These are phyloP conservation scores for Heliamphora pulchella DNA, from an alignment of 179 eudicot genomes.

Conservation along the genomic window DNA sequence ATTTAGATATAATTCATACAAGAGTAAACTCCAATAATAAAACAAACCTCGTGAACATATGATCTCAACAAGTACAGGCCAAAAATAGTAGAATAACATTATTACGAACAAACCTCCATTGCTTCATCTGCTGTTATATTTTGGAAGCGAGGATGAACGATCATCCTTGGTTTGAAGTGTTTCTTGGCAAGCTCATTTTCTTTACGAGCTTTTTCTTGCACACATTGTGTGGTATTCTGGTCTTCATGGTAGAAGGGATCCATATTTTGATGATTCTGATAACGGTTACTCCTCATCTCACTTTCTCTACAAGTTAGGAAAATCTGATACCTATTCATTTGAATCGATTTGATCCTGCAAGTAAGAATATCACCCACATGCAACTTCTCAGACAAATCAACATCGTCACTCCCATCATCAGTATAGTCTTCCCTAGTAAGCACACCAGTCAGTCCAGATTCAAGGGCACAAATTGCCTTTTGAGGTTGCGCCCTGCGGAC, in stretches of 20 bases:
- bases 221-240: constrained; percentile 42
- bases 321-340: constrained; percentile 68
- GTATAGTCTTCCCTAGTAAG: constrained; percentile 69
- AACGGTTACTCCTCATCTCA: constrained; percentile 60
- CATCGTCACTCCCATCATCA: constrained; percentile 68
- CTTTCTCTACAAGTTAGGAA: constrained; percentile 63
- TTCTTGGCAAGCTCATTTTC: constrained; percentile 80
- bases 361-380: constrained; percentile 78
- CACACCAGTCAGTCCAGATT: constrained; percentile 81
- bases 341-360: constrained; percentile 65
- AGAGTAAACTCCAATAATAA: not conserved
- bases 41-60: not conserved
- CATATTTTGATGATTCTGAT: constrained; percentile 32
- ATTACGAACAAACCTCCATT: constrained; percentile 55
- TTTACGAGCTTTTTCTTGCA: constrained; percentile 68
- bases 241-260: constrained; percentile 91
- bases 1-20: not conserved
- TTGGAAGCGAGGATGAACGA: constrained; percentile 89
- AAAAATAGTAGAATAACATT: not conserved
- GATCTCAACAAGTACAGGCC: not conserved
- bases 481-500: constrained; percentile 77
- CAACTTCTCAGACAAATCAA: constrained; percentile 80
- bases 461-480: constrained; percentile 71
- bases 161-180: constrained; percentile 88
- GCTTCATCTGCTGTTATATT: constrained; percentile 94